Conservation (phyloP, 768 basidiomycete genomes). For the Boletus reticulatus region DNA sequence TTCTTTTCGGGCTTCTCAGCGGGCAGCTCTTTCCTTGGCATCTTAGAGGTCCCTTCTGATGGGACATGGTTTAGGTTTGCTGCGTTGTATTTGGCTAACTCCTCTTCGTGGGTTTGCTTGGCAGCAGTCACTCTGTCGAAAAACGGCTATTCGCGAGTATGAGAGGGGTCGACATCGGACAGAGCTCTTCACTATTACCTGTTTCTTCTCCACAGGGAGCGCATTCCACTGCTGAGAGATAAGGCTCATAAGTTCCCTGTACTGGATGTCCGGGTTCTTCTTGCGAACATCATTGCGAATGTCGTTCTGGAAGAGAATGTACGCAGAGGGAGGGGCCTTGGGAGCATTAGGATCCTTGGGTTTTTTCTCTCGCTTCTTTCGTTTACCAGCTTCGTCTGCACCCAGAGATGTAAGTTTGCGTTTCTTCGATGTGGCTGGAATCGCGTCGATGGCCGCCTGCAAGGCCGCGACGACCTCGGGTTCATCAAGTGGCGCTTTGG, state of each 20-base stretch:
- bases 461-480: slow-evolving; percentile 27
- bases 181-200: slow-evolving; percentile 48
- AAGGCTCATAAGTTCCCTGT: slow-evolving; percentile 68
- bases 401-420: slow-evolving; percentile 44
- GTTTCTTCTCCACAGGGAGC: slow-evolving; percentile 67
- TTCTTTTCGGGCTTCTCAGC: slow-evolving; percentile 29
- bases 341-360: slow-evolving; percentile 90
- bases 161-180: background rate
- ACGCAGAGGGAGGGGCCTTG: slow-evolving; percentile 89
- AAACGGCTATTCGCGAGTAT: slow-evolving; percentile 24
- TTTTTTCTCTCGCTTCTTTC: slow-evolving; percentile 50
- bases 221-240: slow-evolving; percentile 75
- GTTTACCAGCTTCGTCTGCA: slow-evolving; percentile 37
- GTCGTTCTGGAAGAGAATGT: slow-evolving; percentile 93
- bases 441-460: slow-evolving; percentile 31
- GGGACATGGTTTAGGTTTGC: slow-evolving; percentile 48
- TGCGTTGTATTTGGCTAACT: slow-evolving; percentile 66
- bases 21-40: slow-evolving; percentile 20
- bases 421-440: slow-evolving; percentile 42
- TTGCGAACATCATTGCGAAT: slow-evolving; percentile 72
- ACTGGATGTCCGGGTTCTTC: slow-evolving; percentile 58
- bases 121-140: slow-evolving; percentile 47
- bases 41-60: slow-evolving; percentile 43
- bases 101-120: slow-evolving; percentile 62
- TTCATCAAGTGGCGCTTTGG: slow-evolving; percentile 36